Base-by-base conservation (phyloP, 306 rosid species). In the Spatholobus suberectus region DNA sequence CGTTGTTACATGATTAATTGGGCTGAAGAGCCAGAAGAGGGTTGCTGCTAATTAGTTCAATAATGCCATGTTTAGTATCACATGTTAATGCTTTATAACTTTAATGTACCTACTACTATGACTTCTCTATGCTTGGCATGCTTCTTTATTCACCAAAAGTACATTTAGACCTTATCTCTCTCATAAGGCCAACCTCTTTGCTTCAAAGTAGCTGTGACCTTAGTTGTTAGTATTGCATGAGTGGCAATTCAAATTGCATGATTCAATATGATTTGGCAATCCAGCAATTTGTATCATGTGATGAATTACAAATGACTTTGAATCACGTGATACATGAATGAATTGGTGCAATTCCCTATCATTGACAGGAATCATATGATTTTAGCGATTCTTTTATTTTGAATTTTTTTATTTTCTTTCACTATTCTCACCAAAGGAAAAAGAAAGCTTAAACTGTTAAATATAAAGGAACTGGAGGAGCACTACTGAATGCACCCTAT, bases 61-160 rank as follows among this genome's bases (percentile, higher is more conserved):
- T 44, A n/a, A 17, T 18, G 2, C 47, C 24, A 63, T 29, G 24
- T 29, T 63, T n/a, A 15, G 20, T 26, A 46, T 63, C 62, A 20
- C n/a, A 29, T 62, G 23, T 29, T 62, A 44, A 18, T 77, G 44
- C 62, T 34, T 29, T 44, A 62, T 46, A 62, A 49, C 34, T 47
- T 29, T 20, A 23, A 44, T 20, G 81, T 15, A 78, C 65, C n/a
- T 65, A 18, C 40, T 65, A 13, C 35, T 17, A 12, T 49, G 10
- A 9, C 38, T 47, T 78, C 6, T 65, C 26, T 66, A 5, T 32
- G 15, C 52, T 47, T n/a, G 40, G 21, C 1, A 8, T 52, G 55
- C 76, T 23, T 54, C 72, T 68, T 38, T 66, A n/a, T 66, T 38
- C 51, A 68, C 32, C 52, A 68, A 20, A 67, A 38, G 29, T 68